A percentile compares a stretch with the other conserved stretches of the same genome.
These are phyloP conservation scores for Dillenia suffruticosa DNA, from an alignment of 164 flowering plant genomes.

Conservation along the genomic window DNA sequence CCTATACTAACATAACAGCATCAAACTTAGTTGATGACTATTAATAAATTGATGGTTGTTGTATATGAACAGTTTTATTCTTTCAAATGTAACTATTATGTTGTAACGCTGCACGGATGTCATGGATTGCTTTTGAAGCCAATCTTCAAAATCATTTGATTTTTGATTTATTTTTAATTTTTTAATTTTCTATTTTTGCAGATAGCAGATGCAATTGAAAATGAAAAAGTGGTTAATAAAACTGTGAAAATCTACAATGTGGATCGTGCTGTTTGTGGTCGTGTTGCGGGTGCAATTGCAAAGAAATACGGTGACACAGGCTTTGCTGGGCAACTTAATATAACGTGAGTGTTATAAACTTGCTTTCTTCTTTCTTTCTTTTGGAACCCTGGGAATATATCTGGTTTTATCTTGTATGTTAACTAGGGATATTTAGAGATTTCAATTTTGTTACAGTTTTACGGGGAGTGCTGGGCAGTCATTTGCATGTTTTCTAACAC, in stretches of 20 bases:
- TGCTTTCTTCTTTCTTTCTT: background rate
- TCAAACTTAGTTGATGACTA: too few species aligned
- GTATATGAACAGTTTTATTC: too few species aligned
- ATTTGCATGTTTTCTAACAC: slow-evolving; percentile 87
- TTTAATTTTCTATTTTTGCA: slow-evolving; percentile 22
- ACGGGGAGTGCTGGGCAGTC: slow-evolving; percentile 98
- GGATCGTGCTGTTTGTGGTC: slow-evolving; percentile 97
- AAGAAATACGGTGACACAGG: slow-evolving; percentile 98
- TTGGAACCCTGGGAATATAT: too few species aligned
- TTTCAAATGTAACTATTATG: too few species aligned
- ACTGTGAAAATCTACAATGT: slow-evolving; percentile 74
- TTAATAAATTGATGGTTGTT: too few species aligned
- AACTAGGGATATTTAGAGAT: too few species aligned
- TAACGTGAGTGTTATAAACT: slow-evolving; percentile 51
- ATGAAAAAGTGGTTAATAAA: slow-evolving; percentile 72
- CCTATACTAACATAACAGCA: too few species aligned
- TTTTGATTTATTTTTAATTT: background rate
- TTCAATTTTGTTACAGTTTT: slow-evolving; percentile 42
- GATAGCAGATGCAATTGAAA: slow-evolving; percentile 83
- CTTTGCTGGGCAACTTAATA: slow-evolving; percentile 93
- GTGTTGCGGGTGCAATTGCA: slow-evolving; percentile 86
- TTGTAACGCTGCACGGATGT: too few species aligned
- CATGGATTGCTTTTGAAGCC: too few species aligned
- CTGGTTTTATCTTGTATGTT: too few species aligned
- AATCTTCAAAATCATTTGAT: too few species aligned